Evolutionary conservation across 176 grass and related monocot species (phyloP).

Genomic region (Leersia perrieri): DNA sequence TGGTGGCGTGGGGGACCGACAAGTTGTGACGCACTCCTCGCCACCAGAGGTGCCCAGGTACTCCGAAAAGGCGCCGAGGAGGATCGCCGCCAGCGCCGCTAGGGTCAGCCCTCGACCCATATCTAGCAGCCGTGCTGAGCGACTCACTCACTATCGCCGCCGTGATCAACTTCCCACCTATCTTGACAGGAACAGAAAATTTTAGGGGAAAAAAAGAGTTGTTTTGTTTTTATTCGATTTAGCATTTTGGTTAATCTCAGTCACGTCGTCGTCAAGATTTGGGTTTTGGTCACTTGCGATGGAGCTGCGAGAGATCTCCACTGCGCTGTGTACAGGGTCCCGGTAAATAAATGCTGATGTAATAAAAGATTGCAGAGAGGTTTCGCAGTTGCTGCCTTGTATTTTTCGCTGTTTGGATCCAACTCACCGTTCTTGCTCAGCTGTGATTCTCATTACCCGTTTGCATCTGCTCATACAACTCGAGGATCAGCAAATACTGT

Average conservation of each 20-base stretch:
- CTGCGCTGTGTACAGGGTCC: background rate
- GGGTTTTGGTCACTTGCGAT: background rate
- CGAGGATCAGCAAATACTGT: no score
- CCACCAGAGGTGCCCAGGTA: conserved; percentile 40
- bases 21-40: conserved; percentile 48
- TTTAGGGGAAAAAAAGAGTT: background rate
- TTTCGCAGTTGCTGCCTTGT: background rate
- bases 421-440: background rate
- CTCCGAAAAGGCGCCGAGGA: conserved; percentile 46
- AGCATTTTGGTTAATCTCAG: background rate
- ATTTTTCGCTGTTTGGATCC: background rate
- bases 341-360: conserved; percentile 9
- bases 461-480: no score
- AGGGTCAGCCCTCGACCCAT: conserved; percentile 46
- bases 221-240: background rate
- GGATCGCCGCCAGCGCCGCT: conserved; percentile 21
- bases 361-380: conserved; percentile 25
- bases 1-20: conserved; percentile 47
- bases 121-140: conserved; percentile 59
- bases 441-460: background rate
- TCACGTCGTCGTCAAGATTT: background rate
- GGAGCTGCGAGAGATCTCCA: background rate
- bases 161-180: background rate
- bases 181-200: background rate
- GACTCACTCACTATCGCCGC: background rate